A percentile compares a stretch with the other conserved stretches of the same genome.
Conservation (phyloP, 371 early-diverging fungal genomes). For the Mucor saturninus region DNA sequence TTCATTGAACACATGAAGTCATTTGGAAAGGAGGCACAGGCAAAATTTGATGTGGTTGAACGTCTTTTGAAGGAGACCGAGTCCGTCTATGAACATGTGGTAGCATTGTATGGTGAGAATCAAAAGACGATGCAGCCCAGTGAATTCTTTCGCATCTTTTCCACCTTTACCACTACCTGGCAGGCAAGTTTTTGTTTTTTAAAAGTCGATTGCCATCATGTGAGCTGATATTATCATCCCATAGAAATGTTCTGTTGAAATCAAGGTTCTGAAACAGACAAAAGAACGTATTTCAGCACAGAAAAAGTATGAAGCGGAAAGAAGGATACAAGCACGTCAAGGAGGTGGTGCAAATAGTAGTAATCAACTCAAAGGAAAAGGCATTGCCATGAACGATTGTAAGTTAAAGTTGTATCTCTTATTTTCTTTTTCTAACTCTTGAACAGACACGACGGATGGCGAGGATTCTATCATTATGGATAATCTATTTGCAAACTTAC, state of each 20-base stretch:
- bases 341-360: neutral
- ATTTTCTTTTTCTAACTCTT: neutral
- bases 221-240: neutral
- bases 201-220: neutral
- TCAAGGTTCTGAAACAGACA: slow-evolving; percentile 32
- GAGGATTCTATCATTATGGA: slow-evolving; percentile 26
- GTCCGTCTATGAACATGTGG: slow-evolving; percentile 22
- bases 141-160: slow-evolving; percentile 87
- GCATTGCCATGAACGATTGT: slow-evolving; percentile 50
- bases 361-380: slow-evolving; percentile 34
- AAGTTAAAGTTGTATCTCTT: slow-evolving; percentile 6
- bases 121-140: slow-evolving; percentile 73
- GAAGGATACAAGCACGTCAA: slow-evolving; percentile 37
- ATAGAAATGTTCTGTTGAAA: slow-evolving; percentile 37
- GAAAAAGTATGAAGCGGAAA: slow-evolving; percentile 48
- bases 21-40: slow-evolving; percentile 50
- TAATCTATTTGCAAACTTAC: slow-evolving; percentile 16
- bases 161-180: slow-evolving; percentile 53
- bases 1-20: slow-evolving; percentile 47
- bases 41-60: slow-evolving; percentile 43
- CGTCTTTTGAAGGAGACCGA: slow-evolving; percentile 52
- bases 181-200: slow-evolving; percentile 12
- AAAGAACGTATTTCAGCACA: slow-evolving; percentile 48
- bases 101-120: slow-evolving; percentile 80
- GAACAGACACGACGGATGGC: slow-evolving; percentile 21